Conservation (phyloP, 306 rosid genomes). For the Chamaecrista fasciculata region DNA sequence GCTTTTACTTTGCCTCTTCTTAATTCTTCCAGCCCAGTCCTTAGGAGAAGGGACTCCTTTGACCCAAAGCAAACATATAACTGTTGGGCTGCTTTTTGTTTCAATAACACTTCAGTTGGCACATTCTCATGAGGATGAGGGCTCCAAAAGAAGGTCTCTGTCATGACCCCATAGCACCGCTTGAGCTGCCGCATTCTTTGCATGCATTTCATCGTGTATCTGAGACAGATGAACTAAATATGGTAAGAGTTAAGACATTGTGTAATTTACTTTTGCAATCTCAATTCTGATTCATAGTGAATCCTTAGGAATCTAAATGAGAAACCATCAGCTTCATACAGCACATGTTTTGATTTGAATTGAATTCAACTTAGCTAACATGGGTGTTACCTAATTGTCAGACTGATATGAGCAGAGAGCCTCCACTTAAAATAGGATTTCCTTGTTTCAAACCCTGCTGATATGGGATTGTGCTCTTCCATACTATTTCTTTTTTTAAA, state of each 20-base stretch:
- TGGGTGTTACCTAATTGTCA: constrained; percentile 1
- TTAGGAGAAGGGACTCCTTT: neutral
- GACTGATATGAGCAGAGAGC: too few relatives aligned
- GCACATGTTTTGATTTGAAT: constrained; percentile 9
- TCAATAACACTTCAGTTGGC: constrained; percentile 62
- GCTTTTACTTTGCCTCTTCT: neutral
- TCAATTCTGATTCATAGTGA: constrained; percentile 2
- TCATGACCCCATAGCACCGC: constrained; percentile 89
- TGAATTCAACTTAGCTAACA: neutral
- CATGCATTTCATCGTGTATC: constrained; percentile 84
- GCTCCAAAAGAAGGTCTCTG: constrained; percentile 75
- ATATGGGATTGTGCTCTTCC: too few relatives aligned
- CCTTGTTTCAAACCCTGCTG: too few relatives aligned
- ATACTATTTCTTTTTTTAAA: too few relatives aligned
- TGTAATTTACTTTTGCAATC: neutral
- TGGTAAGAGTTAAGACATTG: constrained; percentile 57
- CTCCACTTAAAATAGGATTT: too few relatives aligned
- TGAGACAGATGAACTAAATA: constrained; percentile 60
- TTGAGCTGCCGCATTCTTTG: constrained; percentile 89
- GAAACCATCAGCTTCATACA: neutral
- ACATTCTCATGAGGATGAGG: constrained; percentile 88
- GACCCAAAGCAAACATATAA: constrained; percentile 5
- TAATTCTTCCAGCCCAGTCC: neutral
- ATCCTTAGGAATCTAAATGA: constrained; percentile 1
- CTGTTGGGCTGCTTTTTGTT: constrained; percentile 3